Evolutionary conservation across 1,284 basidiomycete species (phyloP), one percentile per base, ranked within the genome.

Genomic region (Microstroma glucosiphilum): DNA sequence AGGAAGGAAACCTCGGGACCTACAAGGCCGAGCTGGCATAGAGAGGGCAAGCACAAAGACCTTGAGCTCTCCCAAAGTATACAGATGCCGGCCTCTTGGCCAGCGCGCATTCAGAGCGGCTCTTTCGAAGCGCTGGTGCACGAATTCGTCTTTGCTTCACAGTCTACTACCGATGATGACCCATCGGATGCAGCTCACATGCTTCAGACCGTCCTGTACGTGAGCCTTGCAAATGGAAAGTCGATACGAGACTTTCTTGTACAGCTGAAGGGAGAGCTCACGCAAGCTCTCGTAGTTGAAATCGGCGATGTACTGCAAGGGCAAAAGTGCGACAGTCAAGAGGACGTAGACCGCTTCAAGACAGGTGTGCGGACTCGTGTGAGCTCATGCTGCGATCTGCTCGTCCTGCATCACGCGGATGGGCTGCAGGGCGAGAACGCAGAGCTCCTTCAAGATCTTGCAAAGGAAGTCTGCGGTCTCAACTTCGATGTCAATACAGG

Each of bases 101-200:
- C 60, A 1, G 66, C 68, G 30, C 69, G 73, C 19, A 68, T 79
- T 37, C 60, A 64, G 9, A 57, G 65, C 19, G 76, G 74, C n/a
- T 68, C 64, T 13, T 21, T 66, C 26, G 57, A 67, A 1, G 72
- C 74, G 1, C 58, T 79, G 37, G 76, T 72, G 13, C 69, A 79
- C 64, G 77, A 79, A 60, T 64, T 72, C 40, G 75, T 79, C 30
- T 69, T 68, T 49, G 73, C 65, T 0, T 74, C 74, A 4, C 77
- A 79, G 51, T 30, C 66, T 11, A 15, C 26, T 17, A 6, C 6
- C 26, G 21, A 54, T 8, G 51, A 54, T 26, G 51, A 54, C 13
- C 51, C 51, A 3, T 26, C n/a, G 17, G 51, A 54, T 26, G 13
- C 21, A 25, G 21, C 51, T 15, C 19, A 19, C 3, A 19, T 54